Percentiles rank a stretch among this genome's conserved stretches.
Conservation (phyloP, 108 stramenopile species). For the Mediolabrus comicus region DNA sequence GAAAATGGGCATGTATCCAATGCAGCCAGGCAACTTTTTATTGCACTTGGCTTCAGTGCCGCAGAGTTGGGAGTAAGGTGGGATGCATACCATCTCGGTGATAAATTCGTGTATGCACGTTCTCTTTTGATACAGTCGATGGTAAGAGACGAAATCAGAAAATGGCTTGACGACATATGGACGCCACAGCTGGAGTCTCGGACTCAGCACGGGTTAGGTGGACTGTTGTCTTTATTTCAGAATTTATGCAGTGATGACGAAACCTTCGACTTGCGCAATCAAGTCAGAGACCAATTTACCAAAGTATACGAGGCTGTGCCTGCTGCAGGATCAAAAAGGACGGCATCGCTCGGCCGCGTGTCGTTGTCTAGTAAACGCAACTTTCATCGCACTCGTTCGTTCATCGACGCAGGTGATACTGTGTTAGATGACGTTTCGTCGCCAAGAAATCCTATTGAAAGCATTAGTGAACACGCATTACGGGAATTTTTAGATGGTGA, state of each 20-base stretch:
- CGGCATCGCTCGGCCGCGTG: neutral
- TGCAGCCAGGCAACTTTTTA: slow-evolving; percentile 52
- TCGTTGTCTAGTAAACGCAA: neutral
- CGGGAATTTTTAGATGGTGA: neutral
- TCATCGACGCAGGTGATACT: neutral
- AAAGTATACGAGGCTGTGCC: slow-evolving; percentile 33
- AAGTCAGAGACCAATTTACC: slow-evolving; percentile 42
- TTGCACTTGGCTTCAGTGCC: slow-evolving; percentile 59
- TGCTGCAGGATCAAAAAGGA: neutral
- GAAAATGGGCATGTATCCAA: slow-evolving; percentile 38
- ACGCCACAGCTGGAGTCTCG: slow-evolving; percentile 24
- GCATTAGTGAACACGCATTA: neutral
- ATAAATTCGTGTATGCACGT: slow-evolving; percentile 64
- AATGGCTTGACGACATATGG: slow-evolving; percentile 41
- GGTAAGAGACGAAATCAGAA: slow-evolving; percentile 58
- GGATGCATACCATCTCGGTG: slow-evolving; percentile 59
- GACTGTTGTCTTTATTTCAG: slow-evolving; percentile 35
- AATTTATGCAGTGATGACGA: slow-evolving; percentile 51
- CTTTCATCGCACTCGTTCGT: neutral
- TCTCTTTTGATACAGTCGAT: slow-evolving; percentile 60
- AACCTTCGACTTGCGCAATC: slow-evolving; percentile 13
- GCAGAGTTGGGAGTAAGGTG: slow-evolving; percentile 52
- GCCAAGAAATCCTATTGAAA: neutral
- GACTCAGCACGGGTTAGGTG: neutral
- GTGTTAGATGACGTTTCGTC: neutral